Base-by-base conservation (phyloP, 2,329 filamentous ascomycete genomes). In the Epichloe brachyelytri region DNA sequence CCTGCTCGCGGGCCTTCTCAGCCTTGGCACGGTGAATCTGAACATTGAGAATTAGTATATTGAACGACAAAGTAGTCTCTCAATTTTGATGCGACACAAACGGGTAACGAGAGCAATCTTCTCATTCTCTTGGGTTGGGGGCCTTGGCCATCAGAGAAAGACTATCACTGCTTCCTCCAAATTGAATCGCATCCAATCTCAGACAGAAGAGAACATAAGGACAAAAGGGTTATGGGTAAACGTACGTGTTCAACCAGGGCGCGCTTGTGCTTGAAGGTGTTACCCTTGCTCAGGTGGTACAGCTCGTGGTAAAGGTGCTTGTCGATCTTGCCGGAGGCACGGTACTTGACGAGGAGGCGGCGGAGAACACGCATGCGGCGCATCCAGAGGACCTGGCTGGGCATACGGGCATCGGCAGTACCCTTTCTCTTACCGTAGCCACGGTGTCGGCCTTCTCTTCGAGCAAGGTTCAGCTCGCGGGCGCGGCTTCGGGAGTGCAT, bases 181-280 rank as follows among this genome's bases (percentile, higher is more conserved):
- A 11, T 47, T n/a, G 7, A 2, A 8, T 5, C 26, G 30, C 30
- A 30, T 30, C 30, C n/a, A 14, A 6, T 20, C 17, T 20, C 19
- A 5, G 17, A n/a, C 26, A 38, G n/a, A 5, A n/a, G 12, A 36
- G 19, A 22, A 12, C 19, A 10, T 15, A 7, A 19, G 5, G 5
- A 11, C 12, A 8, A 41, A 41, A 33, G 51, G 33, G 51, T 55
- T 53, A 52, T 51, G 51, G 67, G 33, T 50, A 50, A 46, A 88
- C 93, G 71, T 94, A 98, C 93, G 81, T 98, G 93, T 84, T 98
- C 93, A 73, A 98, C 89, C 68, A 98, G 85, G 70, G 90, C 93
- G 78, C 93, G 86, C 90, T 97, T 98, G 88, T 98, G 93, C 90
- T 98, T 98, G 87, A 98, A 98, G 74, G 93, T 91, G 86, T 98